Evolutionary conservation across 805 yeast species (phyloP), one percentile per base, ranked within the genome.

Genomic region (Diddensiella transvaalensis): DNA sequence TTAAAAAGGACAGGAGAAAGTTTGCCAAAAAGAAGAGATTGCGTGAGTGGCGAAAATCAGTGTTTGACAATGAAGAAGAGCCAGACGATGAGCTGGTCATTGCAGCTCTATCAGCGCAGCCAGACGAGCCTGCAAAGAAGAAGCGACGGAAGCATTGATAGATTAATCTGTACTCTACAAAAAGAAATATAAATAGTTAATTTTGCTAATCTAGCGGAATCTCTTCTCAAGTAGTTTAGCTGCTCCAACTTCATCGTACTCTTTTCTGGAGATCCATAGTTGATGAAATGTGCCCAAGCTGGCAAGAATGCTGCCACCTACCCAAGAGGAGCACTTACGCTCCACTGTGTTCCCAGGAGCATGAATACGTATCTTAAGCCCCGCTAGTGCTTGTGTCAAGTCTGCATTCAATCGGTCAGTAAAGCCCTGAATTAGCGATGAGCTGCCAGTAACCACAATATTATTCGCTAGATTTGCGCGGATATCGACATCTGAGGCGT

Each of bases 241-340:
- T 10, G 82, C 81, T 3, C 97, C 97, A 22, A 82, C 87, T 65
- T 90, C 96, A 52, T 87, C 88, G 59, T 83, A 86, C 66, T 90
- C 97, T 55, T 78, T 79, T 60, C 81, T 83, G 37, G 90, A 85
- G 1, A 90, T 96, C 96, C 96, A 90, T 69, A 93, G 86, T 66
- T 90, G 97, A 65, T 90, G 97, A 74, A 90, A 90, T 2, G 96
- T 87, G 29, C 97, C 97, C 58, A 90, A 74, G 45, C 93, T 83
- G 3, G 95, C 81, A 48, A 90, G 70, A 33, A 90, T 89, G 55
- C 91, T 83, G 4, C 96, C 96, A 40, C 97, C 97, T 43, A 90
- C 77, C 96, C 96, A 90, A 4, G 91, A 74, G 51, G 88, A 85
- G 61, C 78, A 84, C 55, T 80, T 78, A 61, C 96, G 77, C 67